A percentile compares a stretch with the other conserved stretches of the same genome.
Evolutionary conservation across 2,329 filamentous ascomycete species (phyloP).

Genomic region (Trichoderma simmonsii): DNA sequence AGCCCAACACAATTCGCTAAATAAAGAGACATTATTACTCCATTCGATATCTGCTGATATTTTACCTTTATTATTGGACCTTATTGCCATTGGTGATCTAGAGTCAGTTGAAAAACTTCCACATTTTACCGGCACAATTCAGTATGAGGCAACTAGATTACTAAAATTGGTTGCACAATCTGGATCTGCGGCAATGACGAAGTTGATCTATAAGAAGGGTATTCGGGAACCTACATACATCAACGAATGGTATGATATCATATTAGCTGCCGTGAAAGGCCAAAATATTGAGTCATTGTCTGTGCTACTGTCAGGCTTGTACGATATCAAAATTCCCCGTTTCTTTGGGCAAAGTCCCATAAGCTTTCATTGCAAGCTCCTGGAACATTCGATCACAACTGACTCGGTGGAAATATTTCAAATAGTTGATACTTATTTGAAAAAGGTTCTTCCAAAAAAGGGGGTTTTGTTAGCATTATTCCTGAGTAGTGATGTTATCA

Average conservation of each 20-base stretch:
- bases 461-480: too few species aligned
- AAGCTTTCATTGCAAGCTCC: too few species aligned
- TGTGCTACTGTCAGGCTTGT: background rate
- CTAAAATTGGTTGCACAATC: background rate
- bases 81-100: background rate
- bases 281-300: background rate
- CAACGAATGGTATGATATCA: background rate
- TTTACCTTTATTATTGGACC: background rate
- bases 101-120: background rate
- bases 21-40: background rate
- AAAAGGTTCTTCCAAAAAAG: too few species aligned
- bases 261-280: background rate
- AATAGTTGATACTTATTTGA: too few species aligned
- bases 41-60: background rate
- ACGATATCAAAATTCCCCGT: too few species aligned
- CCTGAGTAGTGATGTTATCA: too few species aligned
- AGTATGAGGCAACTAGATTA: too few species aligned
- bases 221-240: too few species aligned
- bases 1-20: background rate
- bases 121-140: too few species aligned
- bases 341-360: too few species aligned
- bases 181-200: background rate
- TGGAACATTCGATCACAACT: background rate
- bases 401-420: background rate
- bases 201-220: background rate